These are phyloP conservation scores for Pisolithus tinctorius DNA, from an alignment of 768 basidiomycete species.

Conservation along the genomic window DNA sequence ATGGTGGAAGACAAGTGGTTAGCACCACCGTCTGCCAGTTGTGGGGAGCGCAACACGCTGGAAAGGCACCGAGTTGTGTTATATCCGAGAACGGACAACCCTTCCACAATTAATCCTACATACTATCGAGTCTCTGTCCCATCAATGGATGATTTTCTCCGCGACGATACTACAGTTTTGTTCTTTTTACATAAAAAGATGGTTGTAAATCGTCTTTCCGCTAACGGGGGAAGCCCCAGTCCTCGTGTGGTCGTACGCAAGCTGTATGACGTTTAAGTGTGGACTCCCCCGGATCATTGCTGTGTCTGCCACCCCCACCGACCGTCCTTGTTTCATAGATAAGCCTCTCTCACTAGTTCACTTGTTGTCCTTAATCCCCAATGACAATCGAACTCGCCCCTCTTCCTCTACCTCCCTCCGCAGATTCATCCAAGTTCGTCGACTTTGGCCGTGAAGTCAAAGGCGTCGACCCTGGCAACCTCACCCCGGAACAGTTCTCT, in stretches of 20 bases:
- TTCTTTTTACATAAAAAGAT: too few relatives aligned
- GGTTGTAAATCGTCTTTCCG: too few relatives aligned
- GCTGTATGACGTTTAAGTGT: too few relatives aligned
- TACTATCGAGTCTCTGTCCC: too few relatives aligned
- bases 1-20: background rate
- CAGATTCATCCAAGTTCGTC: slow-evolving; percentile 57
- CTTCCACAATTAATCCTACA: too few relatives aligned
- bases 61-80: too few relatives aligned
- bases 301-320: background rate
- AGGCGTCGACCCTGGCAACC: slow-evolving; percentile 59
- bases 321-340: background rate
- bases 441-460: slow-evolving; percentile 75
- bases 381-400: slow-evolving; percentile 68
- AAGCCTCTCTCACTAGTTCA: too few relatives aligned
- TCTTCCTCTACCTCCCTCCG: slow-evolving; percentile 66
- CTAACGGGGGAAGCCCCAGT: background rate
- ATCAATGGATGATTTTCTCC: too few relatives aligned
- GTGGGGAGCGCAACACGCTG: too few relatives aligned
- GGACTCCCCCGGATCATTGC: too few relatives aligned
- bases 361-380: background rate
- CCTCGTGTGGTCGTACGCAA: background rate
- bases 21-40: background rate
- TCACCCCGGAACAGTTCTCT: slow-evolving; percentile 54
- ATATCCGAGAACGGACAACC: too few relatives aligned
- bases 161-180: too few relatives aligned